These are phyloP conservation scores for Nemophila menziesii DNA, from an alignment of 257 asterid genomes.

Conservation along the genomic window DNA sequence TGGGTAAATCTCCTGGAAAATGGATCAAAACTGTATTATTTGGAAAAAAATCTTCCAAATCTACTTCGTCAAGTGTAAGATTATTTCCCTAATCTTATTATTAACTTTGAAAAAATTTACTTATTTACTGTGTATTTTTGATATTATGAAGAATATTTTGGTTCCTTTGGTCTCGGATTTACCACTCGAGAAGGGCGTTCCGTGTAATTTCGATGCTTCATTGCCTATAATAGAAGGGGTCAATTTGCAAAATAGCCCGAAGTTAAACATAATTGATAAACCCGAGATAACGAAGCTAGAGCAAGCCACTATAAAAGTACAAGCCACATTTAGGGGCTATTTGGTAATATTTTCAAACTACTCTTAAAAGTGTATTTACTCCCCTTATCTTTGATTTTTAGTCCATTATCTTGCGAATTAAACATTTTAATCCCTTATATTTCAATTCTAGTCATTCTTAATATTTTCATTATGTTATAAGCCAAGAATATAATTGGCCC, in stretches of 20 bases:
- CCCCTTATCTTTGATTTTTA: too few species aligned
- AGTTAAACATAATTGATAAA: constrained; percentile 22
- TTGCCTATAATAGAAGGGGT: constrained; percentile 28
- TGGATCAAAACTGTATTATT: constrained; percentile 92
- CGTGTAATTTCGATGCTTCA: constrained; percentile 22
- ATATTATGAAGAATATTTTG: constrained; percentile 28
- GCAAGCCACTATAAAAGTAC: constrained; percentile 64
- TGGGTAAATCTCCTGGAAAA: constrained; percentile 95
- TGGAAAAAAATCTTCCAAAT: constrained; percentile 74
- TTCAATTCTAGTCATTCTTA: too few species aligned
- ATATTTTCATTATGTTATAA: too few species aligned
- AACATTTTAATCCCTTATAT: too few species aligned
- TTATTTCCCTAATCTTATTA: not conserved
- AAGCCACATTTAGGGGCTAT: constrained; percentile 77
- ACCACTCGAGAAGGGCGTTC: constrained; percentile 34
- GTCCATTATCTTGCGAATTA: too few species aligned
- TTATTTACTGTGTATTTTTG: not conserved
- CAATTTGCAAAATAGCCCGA: constrained; percentile 23
- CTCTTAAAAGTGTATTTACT: not conserved
- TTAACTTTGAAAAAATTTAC: not conserved
- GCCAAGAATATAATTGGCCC: too few species aligned
- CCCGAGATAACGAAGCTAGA: constrained; percentile 40
- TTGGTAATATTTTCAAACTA: constrained; percentile 35
- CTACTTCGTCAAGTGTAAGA: constrained; percentile 64
- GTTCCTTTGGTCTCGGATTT: constrained; percentile 33